phyloP scores from a whole-genome alignment of 345 rosid species.

The Aegle marmelos region DNA sequence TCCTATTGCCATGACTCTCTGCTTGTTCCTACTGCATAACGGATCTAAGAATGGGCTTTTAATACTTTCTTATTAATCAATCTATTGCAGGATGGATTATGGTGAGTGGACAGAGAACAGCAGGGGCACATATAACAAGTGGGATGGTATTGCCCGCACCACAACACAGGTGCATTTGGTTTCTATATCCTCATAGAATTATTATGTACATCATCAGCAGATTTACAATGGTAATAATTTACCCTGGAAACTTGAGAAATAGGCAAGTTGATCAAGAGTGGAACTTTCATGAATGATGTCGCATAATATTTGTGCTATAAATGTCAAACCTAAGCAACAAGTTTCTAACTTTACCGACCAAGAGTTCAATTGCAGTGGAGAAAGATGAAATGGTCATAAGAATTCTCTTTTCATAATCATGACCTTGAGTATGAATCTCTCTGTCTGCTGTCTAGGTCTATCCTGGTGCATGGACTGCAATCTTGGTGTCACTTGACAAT shows the following conservation, averaged over 20 bases:
- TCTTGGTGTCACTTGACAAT: constrained; percentile 89
- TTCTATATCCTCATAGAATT: neutral
- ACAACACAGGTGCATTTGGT: constrained; percentile 65
- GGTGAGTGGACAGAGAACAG: constrained; percentile 98
- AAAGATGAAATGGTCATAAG: neutral
- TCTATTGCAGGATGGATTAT: constrained; percentile 77
- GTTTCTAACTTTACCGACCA: neutral
- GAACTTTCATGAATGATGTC: neutral
- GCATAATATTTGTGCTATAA: neutral
- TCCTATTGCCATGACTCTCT: neutral
- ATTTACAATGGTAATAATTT: neutral
- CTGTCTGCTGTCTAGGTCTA: constrained; percentile 51
- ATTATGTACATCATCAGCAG: neutral
- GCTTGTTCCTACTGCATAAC: neutral
- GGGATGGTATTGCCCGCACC: constrained; percentile 95
- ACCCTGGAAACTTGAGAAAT: neutral
- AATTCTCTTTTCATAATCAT: neutral
- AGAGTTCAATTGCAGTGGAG: neutral
- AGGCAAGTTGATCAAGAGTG: neutral
- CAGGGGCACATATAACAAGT: constrained; percentile 96
- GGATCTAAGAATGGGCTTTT: constrained; percentile 1
- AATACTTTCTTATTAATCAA: constrained; percentile 1
- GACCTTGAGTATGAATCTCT: neutral
- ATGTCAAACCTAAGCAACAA: neutral
- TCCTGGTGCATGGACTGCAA: constrained; percentile 98